Base-by-base conservation (phyloP, 225 moss, liverwort and hornwort species). In the Lunularia cruciata region DNA sequence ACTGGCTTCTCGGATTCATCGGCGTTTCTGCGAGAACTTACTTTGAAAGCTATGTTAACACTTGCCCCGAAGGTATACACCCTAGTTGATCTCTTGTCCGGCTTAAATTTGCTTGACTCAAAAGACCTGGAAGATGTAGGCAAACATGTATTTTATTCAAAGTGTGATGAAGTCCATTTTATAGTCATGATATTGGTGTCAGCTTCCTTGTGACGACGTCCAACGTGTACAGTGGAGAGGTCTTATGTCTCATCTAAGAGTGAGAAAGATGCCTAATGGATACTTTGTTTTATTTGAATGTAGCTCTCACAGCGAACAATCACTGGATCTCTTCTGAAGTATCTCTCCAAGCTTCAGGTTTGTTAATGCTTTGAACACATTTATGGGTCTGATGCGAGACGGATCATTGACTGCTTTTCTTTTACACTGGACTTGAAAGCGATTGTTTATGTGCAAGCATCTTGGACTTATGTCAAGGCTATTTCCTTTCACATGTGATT, bases 341-440 rank as follows among this genome's bases (percentile, higher is more conserved):
- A 90, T 61, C 86, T 95, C 30, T 95, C 95, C 7, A 95, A 95
- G 78, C 78, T 95, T 46, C 95, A 95, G 95, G 94, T 95, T 57
- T 65, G 76, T 39, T 63, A 18, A 30, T 5, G n/a, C 37, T 26
- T 27, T 57, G 0, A 54, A 27, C 9, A 7, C 20, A 51, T 7
- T 23, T 19, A 20, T 23, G 8, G 8, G 8, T 6, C 22, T 20
- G 0, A 18, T n/a, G 25, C 8, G 51, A 20, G 20, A 8, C 25
- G 22, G 51, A 51, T 51, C 43, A 11, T 11, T 43, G 3, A 43
- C 16, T 2, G 43, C 43, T 10, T 10, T 6, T 43, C 12, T 43
- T 1, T 6, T 43, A 10, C 12, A 43, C 11, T 43, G 11, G 12
- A 43, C 3, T 43, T 3, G 1, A 10, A 11, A 43, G 16, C 43